Percentiles rank a stretch among this genome's conserved stretches.
These are phyloP conservation scores for Sugiyamaella smithiae DNA, from an alignment of 805 yeast genomes.

Conservation along the genomic window DNA sequence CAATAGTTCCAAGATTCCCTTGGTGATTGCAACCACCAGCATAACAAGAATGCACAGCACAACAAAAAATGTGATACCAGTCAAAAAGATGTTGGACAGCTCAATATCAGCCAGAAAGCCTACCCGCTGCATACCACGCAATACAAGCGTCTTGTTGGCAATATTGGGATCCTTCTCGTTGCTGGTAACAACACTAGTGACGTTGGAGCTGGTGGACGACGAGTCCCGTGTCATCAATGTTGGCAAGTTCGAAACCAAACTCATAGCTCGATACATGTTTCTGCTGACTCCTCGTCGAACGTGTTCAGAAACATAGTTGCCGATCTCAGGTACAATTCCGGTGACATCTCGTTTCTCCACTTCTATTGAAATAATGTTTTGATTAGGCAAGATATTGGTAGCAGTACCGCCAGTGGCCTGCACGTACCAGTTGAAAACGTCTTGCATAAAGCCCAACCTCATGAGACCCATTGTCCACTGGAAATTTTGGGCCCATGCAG, in stretches of 20 bases:
- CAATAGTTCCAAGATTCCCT: slow-evolving; percentile 67
- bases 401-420: slow-evolving; percentile 92
- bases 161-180: slow-evolving; percentile 58
- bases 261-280: slow-evolving; percentile 18
- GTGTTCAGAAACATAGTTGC: slow-evolving; percentile 16
- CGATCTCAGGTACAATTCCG: slow-evolving; percentile 18
- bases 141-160: slow-evolving; percentile 67
- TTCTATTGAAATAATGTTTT: slow-evolving; percentile 68
- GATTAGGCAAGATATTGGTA: slow-evolving; percentile 67
- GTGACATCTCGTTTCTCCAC: slow-evolving; percentile 50
- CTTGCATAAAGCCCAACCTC: slow-evolving; percentile 69
- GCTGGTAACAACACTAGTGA: slow-evolving; percentile 30
- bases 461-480: slow-evolving; percentile 95
- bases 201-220: slow-evolving; percentile 8
- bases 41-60: slow-evolving; percentile 65
- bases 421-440: slow-evolving; percentile 87
- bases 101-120: slow-evolving; percentile 83
- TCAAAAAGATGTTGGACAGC: slow-evolving; percentile 78
- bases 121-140: slow-evolving; percentile 91
- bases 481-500: slow-evolving; percentile 97
- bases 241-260: slow-evolving; percentile 5
- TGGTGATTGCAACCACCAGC: slow-evolving; percentile 51
- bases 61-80: slow-evolving; percentile 79
- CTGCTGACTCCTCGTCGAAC: slow-evolving; percentile 11
- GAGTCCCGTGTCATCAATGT: slow-evolving; percentile 13